Base-by-base conservation (phyloP, 768 basidiomycete genomes). In the Suillus lakei region DNA sequence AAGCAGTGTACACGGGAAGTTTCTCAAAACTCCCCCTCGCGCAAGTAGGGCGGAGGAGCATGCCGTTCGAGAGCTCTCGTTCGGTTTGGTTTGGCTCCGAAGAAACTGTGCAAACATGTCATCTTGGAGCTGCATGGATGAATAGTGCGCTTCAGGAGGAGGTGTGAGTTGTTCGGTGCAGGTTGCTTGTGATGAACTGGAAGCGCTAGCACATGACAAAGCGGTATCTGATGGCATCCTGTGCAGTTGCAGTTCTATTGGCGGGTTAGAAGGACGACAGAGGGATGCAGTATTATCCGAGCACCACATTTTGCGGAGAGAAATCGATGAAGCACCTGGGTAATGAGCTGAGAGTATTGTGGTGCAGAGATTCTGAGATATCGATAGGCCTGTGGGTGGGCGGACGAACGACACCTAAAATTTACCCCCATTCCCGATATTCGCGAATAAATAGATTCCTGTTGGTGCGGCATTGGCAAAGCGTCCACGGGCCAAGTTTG, bases 31-130 rank as follows among this genome's bases (percentile, higher is more conserved):
- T 75, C 71, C 70, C 77, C 76, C 38, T 84, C 82, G 59, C 79
- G 82, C 9, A 76, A 76, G 67, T 86, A 87, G 21, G 84, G 74
- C 3, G 85, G 86, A 13, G 76, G 75, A 10, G n/a, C 58, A 55
- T 54, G 48, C 4, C 48, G 65, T 50, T 61, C 68, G 39, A 72
- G 68, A 18, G 69, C 63, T 54, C 77, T 74, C 43, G 69, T 63
- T 32, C 72, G 70, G n/a, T 73, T 66, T 13, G 66, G 41, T 15
- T 73, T 72, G 39, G 70, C 76, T 0, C 76, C 76, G 63, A 77
- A 78, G 63, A 77, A n/a, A 78, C 1, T 78, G 76, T 1, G 70
- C 63, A 34, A 77, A 58, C 21, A 75, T 70, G 39, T 78, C 76
- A n/a, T 77, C 72, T 15, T 70, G 64, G 8, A 73, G 32, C 10